phyloP scores from a whole-genome alignment of 2,329 filamentous ascomycete species.

The Apiospora aurea region DNA sequence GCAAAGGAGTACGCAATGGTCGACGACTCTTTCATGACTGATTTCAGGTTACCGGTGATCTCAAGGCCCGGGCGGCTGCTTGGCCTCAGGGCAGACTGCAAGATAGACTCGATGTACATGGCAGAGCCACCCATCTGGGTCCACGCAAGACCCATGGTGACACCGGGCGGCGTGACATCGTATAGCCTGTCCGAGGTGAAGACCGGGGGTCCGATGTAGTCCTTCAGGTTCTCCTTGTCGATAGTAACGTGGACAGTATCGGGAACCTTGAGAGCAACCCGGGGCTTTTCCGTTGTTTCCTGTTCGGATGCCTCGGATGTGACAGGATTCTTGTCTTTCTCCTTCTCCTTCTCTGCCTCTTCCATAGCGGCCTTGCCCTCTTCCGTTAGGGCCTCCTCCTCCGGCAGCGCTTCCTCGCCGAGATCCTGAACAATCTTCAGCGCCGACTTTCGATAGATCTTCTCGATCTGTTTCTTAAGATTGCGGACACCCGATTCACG shows the following conservation, averaged over 20 bases:
- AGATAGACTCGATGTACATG: slow-evolving; percentile 95
- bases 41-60: slow-evolving; percentile 92
- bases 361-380: slow-evolving; percentile 82
- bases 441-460: slow-evolving; percentile 96
- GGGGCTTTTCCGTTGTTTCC: slow-evolving; percentile 73
- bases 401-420: slow-evolving; percentile 81
- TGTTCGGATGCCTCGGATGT: slow-evolving; percentile 57
- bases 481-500: slow-evolving; percentile 97
- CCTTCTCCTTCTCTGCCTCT: slow-evolving; percentile 73
- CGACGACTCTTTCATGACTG: slow-evolving; percentile 98
- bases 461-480: slow-evolving; percentile 99
- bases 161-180: slow-evolving; percentile 90
- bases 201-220: slow-evolving; percentile 94
- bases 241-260: slow-evolving; percentile 87
- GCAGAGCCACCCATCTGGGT: slow-evolving; percentile 96
- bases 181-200: slow-evolving; percentile 97
- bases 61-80: slow-evolving; percentile 81
- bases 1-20: slow-evolving; percentile 95
- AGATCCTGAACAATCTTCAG: slow-evolving; percentile 96
- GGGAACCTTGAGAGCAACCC: slow-evolving; percentile 81
- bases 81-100: slow-evolving; percentile 80
- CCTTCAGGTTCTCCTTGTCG: slow-evolving; percentile 87
- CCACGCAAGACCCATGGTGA: slow-evolving; percentile 98
- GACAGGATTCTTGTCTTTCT: slow-evolving; percentile 51
- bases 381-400: slow-evolving; percentile 82